Percentiles rank a stretch among this genome's conserved stretches.
These are phyloP conservation scores for Gymnopilus dilepis DNA, from an alignment of 768 basidiomycete genomes.

Conservation along the genomic window DNA sequence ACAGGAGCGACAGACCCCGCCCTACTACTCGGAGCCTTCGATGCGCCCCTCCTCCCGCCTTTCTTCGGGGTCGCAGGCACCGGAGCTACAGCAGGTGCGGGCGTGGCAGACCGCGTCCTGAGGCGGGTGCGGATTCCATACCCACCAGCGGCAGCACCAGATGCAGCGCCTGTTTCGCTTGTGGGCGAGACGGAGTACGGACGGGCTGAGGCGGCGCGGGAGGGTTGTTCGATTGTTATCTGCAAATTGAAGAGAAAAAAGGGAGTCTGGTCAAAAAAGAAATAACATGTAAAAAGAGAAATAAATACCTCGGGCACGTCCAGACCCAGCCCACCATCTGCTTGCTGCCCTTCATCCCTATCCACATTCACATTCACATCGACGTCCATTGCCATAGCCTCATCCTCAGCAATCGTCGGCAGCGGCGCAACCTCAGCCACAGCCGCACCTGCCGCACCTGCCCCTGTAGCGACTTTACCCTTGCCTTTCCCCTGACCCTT, in stretches of 20 bases:
- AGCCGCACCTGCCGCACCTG: no score
- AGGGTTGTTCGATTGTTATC: slow-evolving; percentile 2
- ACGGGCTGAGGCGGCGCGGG: slow-evolving; percentile 7
- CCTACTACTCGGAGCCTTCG: not conserved
- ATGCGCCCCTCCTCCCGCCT: not conserved
- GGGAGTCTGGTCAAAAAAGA: not conserved
- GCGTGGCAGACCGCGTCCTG: slow-evolving; percentile 18
- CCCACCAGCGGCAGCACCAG: no score
- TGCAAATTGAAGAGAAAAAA: not conserved
- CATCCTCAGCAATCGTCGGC: not conserved
- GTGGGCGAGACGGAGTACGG: slow-evolving; percentile 12
- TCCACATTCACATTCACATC: not conserved
- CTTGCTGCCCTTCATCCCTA: not conserved
- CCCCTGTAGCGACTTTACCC: slow-evolving; percentile 3
- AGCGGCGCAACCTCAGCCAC: not conserved
- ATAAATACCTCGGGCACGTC: not conserved
- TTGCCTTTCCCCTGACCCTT: slow-evolving; percentile 19
- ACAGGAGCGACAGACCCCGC: not conserved
- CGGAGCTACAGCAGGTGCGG: no score
- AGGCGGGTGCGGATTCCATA: no score
- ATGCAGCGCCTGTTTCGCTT: not conserved
- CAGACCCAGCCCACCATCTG: no score
- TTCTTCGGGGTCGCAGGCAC: slow-evolving; percentile 9
- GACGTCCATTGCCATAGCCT: slow-evolving; percentile 4
- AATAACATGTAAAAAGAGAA: no score